A percentile compares a stretch with the other conserved stretches of the same genome.
These are phyloP conservation scores for Brassica balearica DNA, from an alignment of 441 rosid genomes.

Conservation along the genomic window DNA sequence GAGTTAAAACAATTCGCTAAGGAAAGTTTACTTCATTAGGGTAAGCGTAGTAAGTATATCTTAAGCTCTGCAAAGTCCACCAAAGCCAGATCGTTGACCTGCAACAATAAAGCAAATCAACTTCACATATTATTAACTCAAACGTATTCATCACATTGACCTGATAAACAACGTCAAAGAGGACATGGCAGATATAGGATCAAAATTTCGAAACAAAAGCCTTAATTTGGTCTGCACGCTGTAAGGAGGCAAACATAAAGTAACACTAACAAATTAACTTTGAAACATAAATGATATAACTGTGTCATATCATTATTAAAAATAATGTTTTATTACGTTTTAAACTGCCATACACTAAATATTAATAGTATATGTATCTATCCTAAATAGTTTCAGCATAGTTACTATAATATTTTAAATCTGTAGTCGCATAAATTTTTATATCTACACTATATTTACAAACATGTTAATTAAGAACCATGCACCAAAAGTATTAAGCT, in stretches of 20 bases:
- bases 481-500: not conserved
- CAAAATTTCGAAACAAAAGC: not conserved
- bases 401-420: not conserved
- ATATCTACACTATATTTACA: not conserved
- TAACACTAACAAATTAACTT: not conserved
- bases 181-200: not conserved
- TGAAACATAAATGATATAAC: not conserved
- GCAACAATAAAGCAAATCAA: slow-evolving; percentile 27
- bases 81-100: slow-evolving; percentile 30
- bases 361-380: not conserved
- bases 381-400: not conserved
- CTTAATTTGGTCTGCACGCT: slow-evolving; percentile 1
- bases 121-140: slow-evolving; percentile 18
- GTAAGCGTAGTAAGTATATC: slow-evolving; percentile 35
- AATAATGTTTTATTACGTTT: not conserved
- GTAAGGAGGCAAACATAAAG: not conserved
- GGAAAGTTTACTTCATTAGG: slow-evolving; percentile 24
- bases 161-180: not conserved
- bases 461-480: not conserved
- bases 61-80: slow-evolving; percentile 35
- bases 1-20: not conserved
- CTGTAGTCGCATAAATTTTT: not conserved
- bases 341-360: not conserved
- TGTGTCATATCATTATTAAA: not conserved
- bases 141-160: not conserved